phyloP scores from a whole-genome alignment of 371 early-diverging fungal genomes.

The Nematocida homosporus region DNA sequence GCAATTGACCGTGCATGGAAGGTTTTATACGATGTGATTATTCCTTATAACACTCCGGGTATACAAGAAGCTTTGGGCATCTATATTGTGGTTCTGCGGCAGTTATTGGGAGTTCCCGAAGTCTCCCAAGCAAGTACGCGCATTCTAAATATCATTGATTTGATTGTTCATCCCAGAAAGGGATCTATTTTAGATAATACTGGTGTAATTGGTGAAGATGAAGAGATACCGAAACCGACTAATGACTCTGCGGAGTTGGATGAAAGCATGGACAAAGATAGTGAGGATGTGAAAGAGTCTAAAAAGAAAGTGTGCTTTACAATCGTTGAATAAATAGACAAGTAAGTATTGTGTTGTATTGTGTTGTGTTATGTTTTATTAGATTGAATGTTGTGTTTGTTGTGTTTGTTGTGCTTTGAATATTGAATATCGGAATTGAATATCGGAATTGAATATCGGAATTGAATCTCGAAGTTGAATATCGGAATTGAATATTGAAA shows the following conservation, averaged over 20 bases:
- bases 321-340: neutral
- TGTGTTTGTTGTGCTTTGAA: no score
- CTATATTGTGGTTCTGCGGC: constrained; percentile 36
- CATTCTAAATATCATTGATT: constrained; percentile 36
- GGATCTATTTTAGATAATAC: constrained; percentile 36
- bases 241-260: neutral
- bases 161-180: constrained; percentile 53
- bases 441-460: no score
- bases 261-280: constrained; percentile 11
- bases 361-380: no score
- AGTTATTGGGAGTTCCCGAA: constrained; percentile 5
- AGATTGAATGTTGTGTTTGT: no score
- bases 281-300: neutral
- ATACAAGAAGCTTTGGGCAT: neutral
- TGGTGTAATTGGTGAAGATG: constrained; percentile 6
- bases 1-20: constrained; percentile 32
- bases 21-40: constrained; percentile 22
- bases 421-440: no score
- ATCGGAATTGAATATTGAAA: no score
- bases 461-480: no score
- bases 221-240: constrained; percentile 1
- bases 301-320: no score
- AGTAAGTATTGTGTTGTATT: no score
- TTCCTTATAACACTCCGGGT: constrained; percentile 36
- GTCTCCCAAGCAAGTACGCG: neutral